Conservation (phyloP, 768 basidiomycete genomes). For the Auriscalpium orientale region DNA sequence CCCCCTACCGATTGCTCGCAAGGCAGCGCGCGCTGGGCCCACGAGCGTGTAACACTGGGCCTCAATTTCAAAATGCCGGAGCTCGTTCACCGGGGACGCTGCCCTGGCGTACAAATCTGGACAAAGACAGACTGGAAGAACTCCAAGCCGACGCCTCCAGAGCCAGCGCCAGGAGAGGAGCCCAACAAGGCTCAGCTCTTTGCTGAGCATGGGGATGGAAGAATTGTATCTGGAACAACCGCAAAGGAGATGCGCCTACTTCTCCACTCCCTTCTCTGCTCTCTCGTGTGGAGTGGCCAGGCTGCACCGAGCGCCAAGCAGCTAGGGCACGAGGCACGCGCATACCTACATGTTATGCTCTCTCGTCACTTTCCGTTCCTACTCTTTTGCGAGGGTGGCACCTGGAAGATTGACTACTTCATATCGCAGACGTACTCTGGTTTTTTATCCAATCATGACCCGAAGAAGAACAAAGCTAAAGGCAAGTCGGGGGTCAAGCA, state of each 20-base stretch:
- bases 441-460: not conserved
- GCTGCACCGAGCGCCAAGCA: not conserved
- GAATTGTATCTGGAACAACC: not conserved
- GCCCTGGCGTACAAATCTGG: not conserved
- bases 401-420: not conserved
- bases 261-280: not conserved
- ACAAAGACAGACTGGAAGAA: too few species aligned
- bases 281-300: not conserved
- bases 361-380: not conserved
- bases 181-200: not conserved
- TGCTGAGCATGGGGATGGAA: not conserved
- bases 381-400: not conserved
- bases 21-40: not conserved
- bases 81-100: not conserved
- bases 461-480: too few species aligned
- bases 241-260: not conserved
- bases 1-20: too few species aligned
- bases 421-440: not conserved
- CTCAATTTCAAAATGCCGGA: not conserved
- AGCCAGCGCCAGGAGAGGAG: not conserved
- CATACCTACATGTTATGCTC: not conserved
- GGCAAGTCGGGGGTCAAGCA: not conserved
- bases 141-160: not conserved
- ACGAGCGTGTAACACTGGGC: not conserved
- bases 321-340: not conserved